A percentile compares a stretch with the other conserved stretches of the same genome.
Conservation (phyloP, 2,329 filamentous ascomycete genomes). For the Coniochaeta sp. region DNA sequence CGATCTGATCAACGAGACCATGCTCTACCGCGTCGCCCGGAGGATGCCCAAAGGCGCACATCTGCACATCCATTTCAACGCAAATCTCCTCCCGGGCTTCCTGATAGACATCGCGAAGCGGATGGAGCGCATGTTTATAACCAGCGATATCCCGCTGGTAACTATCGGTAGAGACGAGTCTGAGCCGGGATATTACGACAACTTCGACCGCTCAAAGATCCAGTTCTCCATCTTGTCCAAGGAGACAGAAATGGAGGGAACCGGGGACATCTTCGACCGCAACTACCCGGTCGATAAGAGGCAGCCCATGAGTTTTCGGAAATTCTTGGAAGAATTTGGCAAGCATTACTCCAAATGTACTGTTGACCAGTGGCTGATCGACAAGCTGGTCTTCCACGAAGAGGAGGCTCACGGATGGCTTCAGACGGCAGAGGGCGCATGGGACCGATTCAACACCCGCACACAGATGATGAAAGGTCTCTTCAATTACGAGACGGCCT, state of each 20-base stretch:
- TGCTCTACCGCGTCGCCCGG: slow-evolving; percentile 47
- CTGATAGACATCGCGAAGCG: slow-evolving; percentile 47
- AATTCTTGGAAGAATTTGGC: slow-evolving; percentile 23
- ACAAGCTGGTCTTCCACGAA: slow-evolving; percentile 55
- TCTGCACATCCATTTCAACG: slow-evolving; percentile 71
- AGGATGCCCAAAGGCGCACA: slow-evolving; percentile 64
- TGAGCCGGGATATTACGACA: slow-evolving; percentile 19
- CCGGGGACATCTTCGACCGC: slow-evolving; percentile 39
- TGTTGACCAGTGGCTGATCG: slow-evolving; percentile 45
- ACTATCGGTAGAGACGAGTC: slow-evolving; percentile 17
- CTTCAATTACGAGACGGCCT: slow-evolving; percentile 59
- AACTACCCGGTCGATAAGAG: slow-evolving; percentile 28
- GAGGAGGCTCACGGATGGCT: slow-evolving; percentile 47
- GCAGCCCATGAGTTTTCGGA: slow-evolving; percentile 1
- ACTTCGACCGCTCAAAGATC: slow-evolving; percentile 49
- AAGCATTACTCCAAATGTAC: slow-evolving; percentile 20
- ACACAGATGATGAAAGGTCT: slow-evolving; percentile 68
- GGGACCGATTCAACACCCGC: slow-evolving; percentile 58
- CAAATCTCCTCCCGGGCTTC: slow-evolving; percentile 55
- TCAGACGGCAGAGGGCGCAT: slow-evolving; percentile 43
- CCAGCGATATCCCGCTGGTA: slow-evolving; percentile 47
- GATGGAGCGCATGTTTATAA: slow-evolving; percentile 62
- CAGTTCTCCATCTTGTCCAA: slow-evolving; percentile 47
- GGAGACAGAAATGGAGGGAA: slow-evolving; percentile 19
- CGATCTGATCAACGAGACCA: slow-evolving; percentile 45